Base-by-base conservation (phyloP, 2,329 filamentous ascomycete species). In the Exophiala sideris region DNA sequence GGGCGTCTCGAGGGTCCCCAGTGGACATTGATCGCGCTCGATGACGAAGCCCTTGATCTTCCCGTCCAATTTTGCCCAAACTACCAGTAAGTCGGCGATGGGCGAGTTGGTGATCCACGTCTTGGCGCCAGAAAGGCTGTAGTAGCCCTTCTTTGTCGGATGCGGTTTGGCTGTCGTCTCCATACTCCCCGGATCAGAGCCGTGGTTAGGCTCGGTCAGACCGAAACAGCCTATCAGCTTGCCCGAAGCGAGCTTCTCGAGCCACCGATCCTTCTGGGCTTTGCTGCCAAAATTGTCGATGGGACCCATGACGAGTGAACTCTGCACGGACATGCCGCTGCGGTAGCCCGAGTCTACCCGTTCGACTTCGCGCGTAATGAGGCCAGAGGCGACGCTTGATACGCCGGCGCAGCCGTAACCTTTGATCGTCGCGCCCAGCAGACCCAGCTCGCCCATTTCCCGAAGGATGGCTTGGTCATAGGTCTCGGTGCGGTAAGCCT, bases 91-190 rank as follows among this genome's bases (percentile, higher is more conserved):
- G 64, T 95, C 89, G 1, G 90, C 83, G 64, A 96, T 95, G 4
- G 91, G 91, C 8, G 88, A 92, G 72, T 96, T 95, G n/a, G 91
- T 96, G 68, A 96, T 96, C 91, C 91, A 96, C 0, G 91, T 95
- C 78, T 96, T 96, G 45, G 87, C 76, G 2, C 91, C 91, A 45
- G 85, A 89, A 35, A 96, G 73, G 39, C 84, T 81, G 64, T 86
- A 88, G 70, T 90, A 89, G 1, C 90, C 90, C 66, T 88, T 86
- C 76, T 91, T 91, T 9, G 83, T 85, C 6, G 90, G 88, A 68
- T 95, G 90, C 46, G 85, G 85, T 67, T 85, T 89, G 11, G 91
- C 91, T 8, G 82, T 79, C 6, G 87, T 90, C 78, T 96, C 90
- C 89, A 96, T 91, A 34, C 87, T 88, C 12, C 90, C 91, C 5